Evolutionary conservation across 2,329 filamentous ascomycete species (phyloP).

Genomic region (Fonsecaea erecta): DNA sequence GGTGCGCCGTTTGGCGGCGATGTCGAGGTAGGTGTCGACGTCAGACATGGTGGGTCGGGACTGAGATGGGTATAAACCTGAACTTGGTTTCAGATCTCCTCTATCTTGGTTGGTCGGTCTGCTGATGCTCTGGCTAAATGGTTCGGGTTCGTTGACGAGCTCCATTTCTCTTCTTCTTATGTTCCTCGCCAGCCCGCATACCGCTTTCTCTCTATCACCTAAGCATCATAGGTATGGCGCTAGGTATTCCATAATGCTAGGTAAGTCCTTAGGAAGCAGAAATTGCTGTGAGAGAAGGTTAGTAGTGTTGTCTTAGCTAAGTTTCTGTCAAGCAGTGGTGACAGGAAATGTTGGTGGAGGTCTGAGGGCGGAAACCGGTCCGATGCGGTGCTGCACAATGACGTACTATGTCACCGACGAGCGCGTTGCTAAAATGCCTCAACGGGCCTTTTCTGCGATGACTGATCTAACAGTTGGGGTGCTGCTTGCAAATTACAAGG

Average conservation of each 20-base stretch:
- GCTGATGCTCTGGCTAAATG: neutral
- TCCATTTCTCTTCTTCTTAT: neutral
- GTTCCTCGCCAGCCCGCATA: neutral
- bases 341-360: neutral
- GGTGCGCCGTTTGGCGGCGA: conserved; percentile 19
- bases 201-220: neutral
- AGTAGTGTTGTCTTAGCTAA: neutral
- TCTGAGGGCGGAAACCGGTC: neutral
- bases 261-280: neutral
- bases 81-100: neutral
- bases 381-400: neutral
- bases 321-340: neutral
- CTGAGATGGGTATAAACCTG: neutral
- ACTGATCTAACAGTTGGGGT: neutral
- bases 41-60: neutral
- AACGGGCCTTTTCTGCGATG: neutral
- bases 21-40: neutral
- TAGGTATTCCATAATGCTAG: neutral
- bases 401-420: too few relatives aligned
- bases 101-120: neutral
- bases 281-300: neutral
- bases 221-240: neutral
- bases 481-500: neutral
- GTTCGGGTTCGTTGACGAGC: neutral
- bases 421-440: neutral